Evolutionary conservation across 306 rosid genomes (phyloP), one percentile per base, ranked within the genome.

Genomic region (Begonia fuchsioides): DNA sequence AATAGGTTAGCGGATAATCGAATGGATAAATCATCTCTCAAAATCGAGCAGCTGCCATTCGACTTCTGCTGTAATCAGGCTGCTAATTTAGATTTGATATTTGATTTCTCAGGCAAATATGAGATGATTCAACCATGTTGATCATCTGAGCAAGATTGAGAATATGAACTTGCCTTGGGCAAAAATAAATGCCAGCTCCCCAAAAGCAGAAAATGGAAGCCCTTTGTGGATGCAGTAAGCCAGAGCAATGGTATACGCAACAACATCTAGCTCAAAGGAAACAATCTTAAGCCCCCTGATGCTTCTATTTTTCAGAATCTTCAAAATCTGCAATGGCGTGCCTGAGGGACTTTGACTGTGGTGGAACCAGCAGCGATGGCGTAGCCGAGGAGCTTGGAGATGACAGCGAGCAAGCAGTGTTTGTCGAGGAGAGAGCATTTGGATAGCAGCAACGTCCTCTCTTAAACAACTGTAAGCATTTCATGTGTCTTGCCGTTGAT

Each of bases 211-310:
- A 62, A 86, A 86, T 0, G 95, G 75, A 63, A 86, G 95, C 15
- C 93, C 88, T 45, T 79, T 74, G 79, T 78, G 73, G 54, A 86
- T 81, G 72, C 93, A 86, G 53, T 81, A 86, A 5, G 95, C 95
- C 51, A 86, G 64, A 17, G 85, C 70, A 55, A 86, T 86, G 55
- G 93, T 81, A 56, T 81, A 78, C 9, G 87, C 93, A 52, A 86
- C 59, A 41, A 81, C 82, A 61, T 86, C 95, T 54, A 78, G 93
- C 82, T 81, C 93, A 39, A 78, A 81, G 12, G 93, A 62, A 15
- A 81, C 26, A 65, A 78, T 62, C 67, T 87, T 86, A 63, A 86
- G 88, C n/a, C 95, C 95, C 56, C 85, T 71, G 4, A 81, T 80
- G 57, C 95, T 86, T 57, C 55, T 62, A 63, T 76, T 43, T 49